These are phyloP conservation scores for Musa itinerans DNA, from an alignment of 176 grass and related monocot species.

Conservation along the genomic window DNA sequence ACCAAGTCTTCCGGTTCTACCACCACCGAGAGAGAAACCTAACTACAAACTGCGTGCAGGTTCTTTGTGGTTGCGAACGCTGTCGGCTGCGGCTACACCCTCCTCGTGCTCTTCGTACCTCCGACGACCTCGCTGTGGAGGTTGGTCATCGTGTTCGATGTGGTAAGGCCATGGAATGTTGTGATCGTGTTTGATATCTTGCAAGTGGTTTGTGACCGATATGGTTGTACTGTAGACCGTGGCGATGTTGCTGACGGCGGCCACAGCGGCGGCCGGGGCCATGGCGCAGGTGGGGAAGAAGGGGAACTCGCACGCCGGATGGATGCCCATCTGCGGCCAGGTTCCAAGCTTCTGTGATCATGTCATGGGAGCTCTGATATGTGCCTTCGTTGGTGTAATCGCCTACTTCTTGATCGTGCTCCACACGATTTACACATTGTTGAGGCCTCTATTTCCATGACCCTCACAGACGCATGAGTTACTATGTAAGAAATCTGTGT, in stretches of 20 bases:
- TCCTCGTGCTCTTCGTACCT: slow-evolving; percentile 41
- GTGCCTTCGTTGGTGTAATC: slow-evolving; percentile 41
- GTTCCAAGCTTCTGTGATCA: slow-evolving; percentile 47
- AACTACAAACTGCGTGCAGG: slow-evolving; percentile 20
- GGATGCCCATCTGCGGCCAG: slow-evolving; percentile 52
- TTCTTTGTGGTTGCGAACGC: slow-evolving; percentile 72
- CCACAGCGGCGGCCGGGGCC: slow-evolving; percentile 34
- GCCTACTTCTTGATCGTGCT: slow-evolving; percentile 29
- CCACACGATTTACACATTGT: slow-evolving; percentile 31
- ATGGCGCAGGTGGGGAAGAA: slow-evolving; percentile 51
- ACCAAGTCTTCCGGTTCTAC: neutral
- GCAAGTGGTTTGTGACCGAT: neutral
- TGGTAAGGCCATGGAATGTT: slow-evolving; percentile 27
- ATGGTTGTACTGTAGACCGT: slow-evolving; percentile 31
- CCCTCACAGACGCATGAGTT: neutral
- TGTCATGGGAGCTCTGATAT: slow-evolving; percentile 55
- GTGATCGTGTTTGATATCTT: neutral
- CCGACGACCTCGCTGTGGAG: slow-evolving; percentile 39
- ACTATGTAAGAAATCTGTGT: neutral
- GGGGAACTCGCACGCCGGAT: slow-evolving; percentile 61
- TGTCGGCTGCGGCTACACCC: slow-evolving; percentile 43
- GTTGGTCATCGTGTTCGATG: slow-evolving; percentile 47
- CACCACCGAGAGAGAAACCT: too few relatives aligned
- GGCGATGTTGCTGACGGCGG: slow-evolving; percentile 52
- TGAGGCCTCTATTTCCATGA: slow-evolving; percentile 35